These are phyloP conservation scores for Syzygium aqueum DNA, from an alignment of 345 rosid genomes.

Conservation along the genomic window DNA sequence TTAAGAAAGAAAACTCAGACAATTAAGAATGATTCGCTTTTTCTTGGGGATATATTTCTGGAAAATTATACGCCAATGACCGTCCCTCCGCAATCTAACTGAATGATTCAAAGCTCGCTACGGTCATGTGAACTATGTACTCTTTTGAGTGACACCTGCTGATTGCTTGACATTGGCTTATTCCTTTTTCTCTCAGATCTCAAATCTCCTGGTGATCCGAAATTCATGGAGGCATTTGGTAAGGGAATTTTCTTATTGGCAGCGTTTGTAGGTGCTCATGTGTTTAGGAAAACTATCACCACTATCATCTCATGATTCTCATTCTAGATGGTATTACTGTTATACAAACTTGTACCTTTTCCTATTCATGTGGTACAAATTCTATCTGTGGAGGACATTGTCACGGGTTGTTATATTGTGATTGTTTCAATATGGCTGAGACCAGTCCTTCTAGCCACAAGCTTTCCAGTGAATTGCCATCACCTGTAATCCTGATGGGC, in stretches of 20 bases:
- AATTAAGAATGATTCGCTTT: neutral
- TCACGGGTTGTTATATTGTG: neutral
- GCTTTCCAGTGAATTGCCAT: neutral
- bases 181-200: slow-evolving; percentile 34
- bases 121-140: neutral
- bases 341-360: neutral
- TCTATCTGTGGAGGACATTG: neutral
- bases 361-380: neutral
- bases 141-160: neutral
- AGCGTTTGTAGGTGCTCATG: neutral
- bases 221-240: slow-evolving; percentile 83
- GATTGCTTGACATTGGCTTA: slow-evolving; percentile 4
- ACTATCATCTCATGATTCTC: neutral
- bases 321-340: neutral
- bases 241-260: slow-evolving; percentile 11
- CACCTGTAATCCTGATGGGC: neutral
- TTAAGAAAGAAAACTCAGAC: neutral
- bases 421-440: neutral
- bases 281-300: neutral
- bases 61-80: neutral
- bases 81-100: neutral
- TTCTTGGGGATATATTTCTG: neutral
- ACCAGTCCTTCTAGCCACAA: neutral
- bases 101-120: neutral
- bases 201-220: slow-evolving; percentile 82